These are phyloP conservation scores for Macroventuria anomochaeta DNA, from an alignment of 2,329 filamentous ascomycete species.

Conservation along the genomic window DNA sequence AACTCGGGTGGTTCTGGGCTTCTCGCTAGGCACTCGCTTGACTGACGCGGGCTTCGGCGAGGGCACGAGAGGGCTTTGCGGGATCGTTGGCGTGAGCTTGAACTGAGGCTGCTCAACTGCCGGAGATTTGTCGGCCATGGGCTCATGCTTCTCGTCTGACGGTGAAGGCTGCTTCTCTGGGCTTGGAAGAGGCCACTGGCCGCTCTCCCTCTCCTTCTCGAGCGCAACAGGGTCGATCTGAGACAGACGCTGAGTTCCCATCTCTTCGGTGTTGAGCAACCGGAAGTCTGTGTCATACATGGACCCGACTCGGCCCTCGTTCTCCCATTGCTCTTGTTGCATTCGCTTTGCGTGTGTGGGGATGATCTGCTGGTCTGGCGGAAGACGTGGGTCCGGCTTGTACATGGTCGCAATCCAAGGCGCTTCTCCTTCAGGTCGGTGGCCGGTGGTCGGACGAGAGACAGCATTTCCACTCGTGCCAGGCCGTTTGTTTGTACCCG, in stretches of 20 bases:
- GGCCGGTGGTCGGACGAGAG: slow-evolving; percentile 65
- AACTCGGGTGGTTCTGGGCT: slow-evolving; percentile 55
- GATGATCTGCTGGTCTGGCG: slow-evolving; percentile 92
- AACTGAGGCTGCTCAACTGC: slow-evolving; percentile 53
- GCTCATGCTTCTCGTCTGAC: slow-evolving; percentile 33
- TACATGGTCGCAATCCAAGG: slow-evolving; percentile 96
- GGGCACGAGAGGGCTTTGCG: slow-evolving; percentile 37
- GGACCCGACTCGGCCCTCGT: slow-evolving; percentile 83
- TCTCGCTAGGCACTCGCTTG: slow-evolving; percentile 38
- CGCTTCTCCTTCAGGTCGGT: slow-evolving; percentile 87
- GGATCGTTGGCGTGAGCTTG: slow-evolving; percentile 56
- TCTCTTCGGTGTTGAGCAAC: slow-evolving; percentile 73
- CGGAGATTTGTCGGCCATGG: slow-evolving; percentile 36
- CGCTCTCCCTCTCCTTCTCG: slow-evolving; percentile 37
- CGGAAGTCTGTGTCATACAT: slow-evolving; percentile 88
- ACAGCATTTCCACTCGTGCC: slow-evolving; percentile 66
- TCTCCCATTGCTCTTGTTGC: slow-evolving; percentile 95
- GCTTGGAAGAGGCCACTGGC: slow-evolving; percentile 46
- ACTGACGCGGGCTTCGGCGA: slow-evolving; percentile 35
- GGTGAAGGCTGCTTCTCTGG: slow-evolving; percentile 36
- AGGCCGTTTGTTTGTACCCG: slow-evolving; percentile 58
- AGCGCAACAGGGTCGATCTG: slow-evolving; percentile 40
- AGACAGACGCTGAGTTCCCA: slow-evolving; percentile 40
- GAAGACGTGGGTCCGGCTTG: slow-evolving; percentile 91
- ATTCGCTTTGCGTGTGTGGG: slow-evolving; percentile 90